These are phyloP conservation scores for Penicillium sp. DNA, from an alignment of 2,329 filamentous ascomycete species.

Conservation along the genomic window DNA sequence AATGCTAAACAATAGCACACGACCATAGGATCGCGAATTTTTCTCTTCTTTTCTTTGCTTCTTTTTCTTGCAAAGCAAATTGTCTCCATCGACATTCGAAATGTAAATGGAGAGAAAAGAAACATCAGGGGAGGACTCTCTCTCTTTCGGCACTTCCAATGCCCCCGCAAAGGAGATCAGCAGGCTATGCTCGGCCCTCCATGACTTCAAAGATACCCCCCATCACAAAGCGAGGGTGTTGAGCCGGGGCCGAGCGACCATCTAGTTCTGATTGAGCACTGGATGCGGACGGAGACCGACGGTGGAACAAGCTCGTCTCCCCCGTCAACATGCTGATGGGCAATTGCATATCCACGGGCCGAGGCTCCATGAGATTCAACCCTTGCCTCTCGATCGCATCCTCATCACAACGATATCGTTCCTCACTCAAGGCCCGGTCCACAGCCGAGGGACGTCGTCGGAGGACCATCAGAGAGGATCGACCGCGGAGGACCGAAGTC, in stretches of 20 bases:
- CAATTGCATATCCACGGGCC: constrained; percentile 35
- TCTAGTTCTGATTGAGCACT: not conserved
- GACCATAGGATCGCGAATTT: too few species aligned
- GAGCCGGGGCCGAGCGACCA: not conserved
- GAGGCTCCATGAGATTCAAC: constrained; percentile 40
- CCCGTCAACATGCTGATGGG: constrained; percentile 14
- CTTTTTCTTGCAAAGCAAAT: too few species aligned
- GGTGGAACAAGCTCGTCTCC: not conserved
- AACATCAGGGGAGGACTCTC: too few species aligned
- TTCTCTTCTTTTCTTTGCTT: too few species aligned
- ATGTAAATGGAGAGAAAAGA: too few species aligned
- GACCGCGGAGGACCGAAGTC: constrained; percentile 25
- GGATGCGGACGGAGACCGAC: not conserved
- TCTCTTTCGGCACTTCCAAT: too few species aligned
- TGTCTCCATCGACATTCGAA: too few species aligned
- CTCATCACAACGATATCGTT: constrained; percentile 35
- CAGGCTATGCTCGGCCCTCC: constrained; percentile 33
- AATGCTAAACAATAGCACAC: too few species aligned
- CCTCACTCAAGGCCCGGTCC: constrained; percentile 40
- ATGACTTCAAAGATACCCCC: constrained; percentile 45
- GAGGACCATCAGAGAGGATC: constrained; percentile 28
- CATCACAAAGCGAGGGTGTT: constrained; percentile 38
- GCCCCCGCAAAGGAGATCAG: too few species aligned
- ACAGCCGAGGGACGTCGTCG: constrained; percentile 40
- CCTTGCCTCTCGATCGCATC: constrained; percentile 38